Conservation (phyloP, 495 filamentous ascomycete genomes). For the Lepraria neglecta region DNA sequence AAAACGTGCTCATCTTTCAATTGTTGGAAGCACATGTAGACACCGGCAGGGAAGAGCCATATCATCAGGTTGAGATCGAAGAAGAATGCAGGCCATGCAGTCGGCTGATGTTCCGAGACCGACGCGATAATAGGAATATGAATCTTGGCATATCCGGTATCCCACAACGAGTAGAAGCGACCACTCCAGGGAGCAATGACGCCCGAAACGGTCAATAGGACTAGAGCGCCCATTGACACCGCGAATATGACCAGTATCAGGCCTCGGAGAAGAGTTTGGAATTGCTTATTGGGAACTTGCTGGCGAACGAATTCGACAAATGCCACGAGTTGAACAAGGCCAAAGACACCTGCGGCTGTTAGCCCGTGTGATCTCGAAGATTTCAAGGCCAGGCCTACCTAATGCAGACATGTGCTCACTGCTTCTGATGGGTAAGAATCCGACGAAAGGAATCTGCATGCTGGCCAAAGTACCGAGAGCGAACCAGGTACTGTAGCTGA, state of each 20-base stretch:
- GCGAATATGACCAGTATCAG: slow-evolving; percentile 71
- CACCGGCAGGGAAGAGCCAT: slow-evolving; percentile 97
- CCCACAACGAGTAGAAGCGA: slow-evolving; percentile 99
- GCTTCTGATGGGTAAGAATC: slow-evolving; percentile 90
- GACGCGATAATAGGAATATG: slow-evolving; percentile 99
- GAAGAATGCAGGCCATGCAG: slow-evolving; percentile 99
- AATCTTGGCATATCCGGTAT: slow-evolving; percentile 98
- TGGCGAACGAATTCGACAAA: slow-evolving; percentile 87
- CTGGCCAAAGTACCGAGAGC: slow-evolving; percentile 92
- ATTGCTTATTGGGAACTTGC: slow-evolving; percentile 85
- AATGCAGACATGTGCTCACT: slow-evolving; percentile 98
- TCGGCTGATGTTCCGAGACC: slow-evolving; percentile 98
- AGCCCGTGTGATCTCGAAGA: background rate
- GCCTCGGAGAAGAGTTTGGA: slow-evolving; percentile 74
- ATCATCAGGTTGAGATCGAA: slow-evolving; percentile 98
- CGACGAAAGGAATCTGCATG: slow-evolving; percentile 99
- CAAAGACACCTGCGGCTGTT: slow-evolving; percentile 72
- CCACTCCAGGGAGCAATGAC: slow-evolving; percentile 97
- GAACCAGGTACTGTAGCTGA: slow-evolving; percentile 97
- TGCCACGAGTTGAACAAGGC: slow-evolving; percentile 86
- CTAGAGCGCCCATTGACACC: slow-evolving; percentile 66
- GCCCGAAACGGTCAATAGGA: slow-evolving; percentile 77
- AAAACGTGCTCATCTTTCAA: slow-evolving; percentile 97
- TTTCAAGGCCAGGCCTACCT: slow-evolving; percentile 49
- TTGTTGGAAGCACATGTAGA: slow-evolving; percentile 95